These are phyloP conservation scores for Ascobolus immersus DNA, from an alignment of 495 filamentous ascomycete species.

Conservation along the genomic window DNA sequence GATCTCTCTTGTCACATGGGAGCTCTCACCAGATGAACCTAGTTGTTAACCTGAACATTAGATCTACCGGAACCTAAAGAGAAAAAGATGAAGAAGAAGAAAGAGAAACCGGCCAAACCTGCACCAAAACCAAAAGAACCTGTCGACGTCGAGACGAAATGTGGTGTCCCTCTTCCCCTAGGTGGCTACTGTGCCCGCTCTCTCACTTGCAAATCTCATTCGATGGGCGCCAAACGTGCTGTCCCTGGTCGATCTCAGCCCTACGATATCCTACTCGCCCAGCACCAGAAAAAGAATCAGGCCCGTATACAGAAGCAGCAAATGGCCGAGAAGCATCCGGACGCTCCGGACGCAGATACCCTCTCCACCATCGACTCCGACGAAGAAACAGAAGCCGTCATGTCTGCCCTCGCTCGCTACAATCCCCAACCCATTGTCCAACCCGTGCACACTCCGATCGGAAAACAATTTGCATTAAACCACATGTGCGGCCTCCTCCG, in stretches of 20 bases:
- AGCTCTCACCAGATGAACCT: background rate
- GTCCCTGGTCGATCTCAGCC: constrained; percentile 77
- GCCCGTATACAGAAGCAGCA: constrained; percentile 93
- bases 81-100: constrained; percentile 73
- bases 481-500: constrained; percentile 75
- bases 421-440: constrained; percentile 47
- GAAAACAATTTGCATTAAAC: constrained; percentile 51
- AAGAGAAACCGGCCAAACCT: constrained; percentile 72
- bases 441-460: constrained; percentile 38
- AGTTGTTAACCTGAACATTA: constrained; percentile 1
- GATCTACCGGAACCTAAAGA: constrained; percentile 25
- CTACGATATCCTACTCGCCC: constrained; percentile 78
- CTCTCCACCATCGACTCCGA: constrained; percentile 65
- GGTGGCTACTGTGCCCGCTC: constrained; percentile 75
- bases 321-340: constrained; percentile 44
- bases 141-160: constrained; percentile 93
- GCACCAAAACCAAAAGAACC: constrained; percentile 79
- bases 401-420: constrained; percentile 52
- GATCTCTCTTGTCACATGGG: background rate
- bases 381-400: constrained; percentile 72
- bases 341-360: constrained; percentile 50
- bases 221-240: constrained; percentile 81
- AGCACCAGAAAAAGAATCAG: constrained; percentile 98
- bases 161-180: constrained; percentile 63
- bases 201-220: constrained; percentile 88